Evolutionary conservation across 306 rosid species (phyloP).

Genomic region (Parietaria judaica): DNA sequence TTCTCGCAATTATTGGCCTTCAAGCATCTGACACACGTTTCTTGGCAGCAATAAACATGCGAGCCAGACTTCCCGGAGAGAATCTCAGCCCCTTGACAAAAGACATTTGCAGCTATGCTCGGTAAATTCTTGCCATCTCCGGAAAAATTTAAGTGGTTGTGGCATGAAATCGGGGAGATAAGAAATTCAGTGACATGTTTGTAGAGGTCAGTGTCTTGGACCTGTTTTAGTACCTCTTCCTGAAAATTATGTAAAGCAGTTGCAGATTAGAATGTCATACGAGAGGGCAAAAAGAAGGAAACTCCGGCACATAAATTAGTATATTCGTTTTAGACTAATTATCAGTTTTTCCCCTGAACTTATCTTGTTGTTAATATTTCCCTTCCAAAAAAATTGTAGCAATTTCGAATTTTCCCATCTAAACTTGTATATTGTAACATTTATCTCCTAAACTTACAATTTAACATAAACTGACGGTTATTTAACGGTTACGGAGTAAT

Average conservation of each 20-base stretch:
- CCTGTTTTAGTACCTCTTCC: conserved; percentile 79
- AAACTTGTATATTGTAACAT: no score
- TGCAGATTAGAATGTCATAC: conserved; percentile 1
- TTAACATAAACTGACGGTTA: no score
- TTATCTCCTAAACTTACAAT: no score
- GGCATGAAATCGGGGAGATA: conserved; percentile 34
- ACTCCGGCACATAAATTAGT: background rate
- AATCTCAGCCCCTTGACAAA: conserved; percentile 87
- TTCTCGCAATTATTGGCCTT: conserved; percentile 45
- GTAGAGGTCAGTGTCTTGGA: conserved; percentile 66
- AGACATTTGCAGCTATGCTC: conserved; percentile 67
- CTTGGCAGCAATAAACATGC: conserved; percentile 51
- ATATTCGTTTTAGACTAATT: no score
- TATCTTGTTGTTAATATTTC: no score
- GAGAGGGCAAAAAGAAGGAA: background rate
- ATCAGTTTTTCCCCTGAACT: no score
- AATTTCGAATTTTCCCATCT: no score
- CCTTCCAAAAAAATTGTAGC: no score
- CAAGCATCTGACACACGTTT: conserved; percentile 60
- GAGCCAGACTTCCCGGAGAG: conserved; percentile 44
- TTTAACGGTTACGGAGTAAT: no score
- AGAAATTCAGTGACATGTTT: conserved; percentile 55
- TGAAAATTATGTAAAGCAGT: conserved; percentile 23
- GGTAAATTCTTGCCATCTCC: conserved; percentile 39
- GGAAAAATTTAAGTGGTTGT: conserved; percentile 17